Conservation (phyloP, 2,329 filamentous ascomycete genomes). For the Pseudocercospora fuligena region DNA sequence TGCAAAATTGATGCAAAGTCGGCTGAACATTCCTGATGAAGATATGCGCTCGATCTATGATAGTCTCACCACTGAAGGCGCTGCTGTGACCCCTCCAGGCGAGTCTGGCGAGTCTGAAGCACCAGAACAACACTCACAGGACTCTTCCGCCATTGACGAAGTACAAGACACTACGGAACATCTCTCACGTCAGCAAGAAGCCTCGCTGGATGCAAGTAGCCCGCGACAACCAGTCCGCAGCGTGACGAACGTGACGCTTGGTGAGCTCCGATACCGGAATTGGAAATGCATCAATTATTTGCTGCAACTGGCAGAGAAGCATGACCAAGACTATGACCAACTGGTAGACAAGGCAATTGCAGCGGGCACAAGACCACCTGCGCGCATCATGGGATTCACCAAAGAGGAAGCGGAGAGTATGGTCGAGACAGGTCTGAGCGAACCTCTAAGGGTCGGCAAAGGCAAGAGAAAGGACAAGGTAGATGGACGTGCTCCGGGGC, state of each 20-base stretch:
- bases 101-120: not conserved
- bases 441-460: not conserved
- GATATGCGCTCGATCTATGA: constrained; percentile 50
- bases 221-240: constrained; percentile 8
- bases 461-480: not conserved
- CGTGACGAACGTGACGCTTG: constrained; percentile 44
- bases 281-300: constrained; percentile 56
- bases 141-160: not conserved
- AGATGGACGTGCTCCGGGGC: constrained; percentile 4
- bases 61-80: constrained; percentile 48
- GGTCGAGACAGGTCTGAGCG: constrained; percentile 18
- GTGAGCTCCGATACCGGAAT: constrained; percentile 54
- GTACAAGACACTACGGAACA: too few species aligned
- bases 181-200: not conserved
- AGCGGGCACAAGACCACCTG: constrained; percentile 30
- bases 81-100: not conserved
- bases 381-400: constrained; percentile 19
- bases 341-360: constrained; percentile 38
- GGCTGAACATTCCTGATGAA: constrained; percentile 30
- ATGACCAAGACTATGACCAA: constrained; percentile 33
- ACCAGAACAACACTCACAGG: not conserved
- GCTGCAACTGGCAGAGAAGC: constrained; percentile 40
- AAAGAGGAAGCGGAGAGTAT: constrained; percentile 15
- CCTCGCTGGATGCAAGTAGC: not conserved
- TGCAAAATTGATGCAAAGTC: constrained; percentile 3